Percentiles rank a stretch among this genome's conserved stretches.
phyloP scores from a whole-genome alignment of 2,329 filamentous ascomycete genomes.

The Aspergillus puulaauensis region DNA sequence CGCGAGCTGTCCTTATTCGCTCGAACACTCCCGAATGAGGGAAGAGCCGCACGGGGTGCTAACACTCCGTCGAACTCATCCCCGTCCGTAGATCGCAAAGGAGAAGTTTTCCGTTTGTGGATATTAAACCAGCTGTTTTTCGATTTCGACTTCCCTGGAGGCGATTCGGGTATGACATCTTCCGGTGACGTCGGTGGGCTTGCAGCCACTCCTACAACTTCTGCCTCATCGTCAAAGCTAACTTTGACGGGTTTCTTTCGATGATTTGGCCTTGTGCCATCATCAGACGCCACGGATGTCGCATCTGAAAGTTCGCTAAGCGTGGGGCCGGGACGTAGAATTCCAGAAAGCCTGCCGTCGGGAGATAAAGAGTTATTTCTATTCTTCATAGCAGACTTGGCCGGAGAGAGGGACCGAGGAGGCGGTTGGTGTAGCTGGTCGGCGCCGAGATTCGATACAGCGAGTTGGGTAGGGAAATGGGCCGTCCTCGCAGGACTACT shows the following conservation, averaged over 20 bases:
- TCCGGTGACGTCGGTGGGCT: slow-evolving; percentile 44
- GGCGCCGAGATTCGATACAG: slow-evolving; percentile 43
- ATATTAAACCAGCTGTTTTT: slow-evolving; percentile 39
- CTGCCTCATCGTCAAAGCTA: slow-evolving; percentile 67
- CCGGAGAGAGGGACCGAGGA: slow-evolving; percentile 59
- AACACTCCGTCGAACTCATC: slow-evolving; percentile 57
- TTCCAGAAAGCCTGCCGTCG: slow-evolving; percentile 26
- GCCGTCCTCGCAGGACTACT: slow-evolving; percentile 57
- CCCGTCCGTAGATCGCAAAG: slow-evolving; percentile 32
- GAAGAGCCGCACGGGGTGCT: slow-evolving; percentile 59
- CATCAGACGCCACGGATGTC: slow-evolving; percentile 50
- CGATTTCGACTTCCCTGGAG: slow-evolving; percentile 31
- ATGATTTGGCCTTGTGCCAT: slow-evolving; percentile 38
- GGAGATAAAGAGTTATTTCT: slow-evolving; percentile 44
- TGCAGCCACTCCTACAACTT: slow-evolving; percentile 47
- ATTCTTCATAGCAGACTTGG: slow-evolving; percentile 62
- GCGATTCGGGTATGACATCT: slow-evolving; percentile 35
- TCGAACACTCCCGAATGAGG: slow-evolving; percentile 64
- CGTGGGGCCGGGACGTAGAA: slow-evolving; percentile 31
- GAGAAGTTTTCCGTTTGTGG: slow-evolving; percentile 31
- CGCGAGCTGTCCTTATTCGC: slow-evolving; percentile 39
- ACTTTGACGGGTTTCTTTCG: slow-evolving; percentile 58
- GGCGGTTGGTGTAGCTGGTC: slow-evolving; percentile 58
- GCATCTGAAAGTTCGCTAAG: slow-evolving; percentile 58
- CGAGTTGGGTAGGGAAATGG: slow-evolving; percentile 56